A percentile compares a stretch with the other conserved stretches of the same genome.
phyloP scores from a whole-genome alignment of 2,329 filamentous ascomycete genomes.

The Sporothrix schenckii region DNA sequence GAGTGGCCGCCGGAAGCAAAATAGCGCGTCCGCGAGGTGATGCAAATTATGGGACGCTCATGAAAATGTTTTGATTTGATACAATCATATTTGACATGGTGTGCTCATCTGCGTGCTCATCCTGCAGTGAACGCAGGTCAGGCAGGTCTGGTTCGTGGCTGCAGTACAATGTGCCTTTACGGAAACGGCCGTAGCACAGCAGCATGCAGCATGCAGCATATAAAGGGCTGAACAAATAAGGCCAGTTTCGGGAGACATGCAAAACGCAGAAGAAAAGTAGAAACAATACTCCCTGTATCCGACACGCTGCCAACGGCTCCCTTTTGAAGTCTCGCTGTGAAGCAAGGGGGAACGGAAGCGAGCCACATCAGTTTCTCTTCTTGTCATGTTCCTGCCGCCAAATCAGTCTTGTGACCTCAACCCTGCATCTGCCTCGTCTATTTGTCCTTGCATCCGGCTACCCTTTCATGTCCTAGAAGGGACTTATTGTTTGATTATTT shows the following conservation, averaged over 20 bases:
- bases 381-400: not conserved
- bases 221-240: slow-evolving; percentile 1
- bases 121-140: not conserved
- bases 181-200: not conserved
- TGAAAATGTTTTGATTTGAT: not conserved
- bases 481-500: not conserved
- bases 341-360: not conserved
- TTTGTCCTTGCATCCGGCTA: not conserved
- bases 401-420: slow-evolving; percentile 11
- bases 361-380: not conserved
- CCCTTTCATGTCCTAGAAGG: slow-evolving; percentile 1
- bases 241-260: slow-evolving; percentile 2
- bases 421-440: not conserved
- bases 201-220: slow-evolving; percentile 12
- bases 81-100: no score
- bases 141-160: no score
- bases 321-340: not conserved
- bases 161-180: not conserved
- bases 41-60: not conserved
- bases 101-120: not conserved
- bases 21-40: not conserved
- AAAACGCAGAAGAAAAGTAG: slow-evolving; percentile 10
- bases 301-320: slow-evolving; percentile 2
- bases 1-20: slow-evolving; percentile 9
- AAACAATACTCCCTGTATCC: not conserved